Evolutionary conservation across 2,329 filamentous ascomycete genomes (phyloP), one percentile per base, ranked within the genome.

Genomic region (Aphanoascus verrucosus): DNA sequence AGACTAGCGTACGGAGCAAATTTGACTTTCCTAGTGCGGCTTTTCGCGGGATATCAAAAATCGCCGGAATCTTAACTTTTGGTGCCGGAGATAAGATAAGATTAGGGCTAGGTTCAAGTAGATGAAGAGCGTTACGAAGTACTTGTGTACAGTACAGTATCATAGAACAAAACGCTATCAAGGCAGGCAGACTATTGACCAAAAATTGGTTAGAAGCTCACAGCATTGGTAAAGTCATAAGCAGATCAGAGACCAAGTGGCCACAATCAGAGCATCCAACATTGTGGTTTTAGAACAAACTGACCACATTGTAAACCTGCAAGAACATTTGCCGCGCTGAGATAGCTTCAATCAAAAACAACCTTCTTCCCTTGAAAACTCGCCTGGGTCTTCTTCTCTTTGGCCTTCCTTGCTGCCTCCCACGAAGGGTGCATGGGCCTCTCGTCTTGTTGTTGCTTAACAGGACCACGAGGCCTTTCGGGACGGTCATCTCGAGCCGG

Each of bases 401-500:
- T 84, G 12, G 77, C 75, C 62, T 73, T 73, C 69, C 77, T 80
- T 31, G 78, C 79, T 5, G 81, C 81, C 64, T 79, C 76, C 81
- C 81, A 84, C 52, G 78, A 82, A 17, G 81, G 81, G 74, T 84
- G 81, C 60, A 84, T 59, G 5, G 76, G 67, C 8, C 78, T 78
- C 41, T 69, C 66, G 55, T 81, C 77, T 41, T 41, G 59, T 6
- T 41, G 31, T 15, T 11, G 35, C 15, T 19, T 43, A 1, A 9
- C 1, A 15, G 35, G 28, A 9, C 37, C 37, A 12, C 19, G 50
- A 1, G 20, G 32, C 35, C 58, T 60, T 44, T 43, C 42, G 28
- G n/a, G 9, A 15, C 14, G 32, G 2, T 31, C 37, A 7, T 5
- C 20, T 7, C 14, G 31, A n/a, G 32, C 2, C 9, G 8, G 19